phyloP scores from a whole-genome alignment of 2,329 filamentous ascomycete genomes.

The Colletotrichum coccodes region DNA sequence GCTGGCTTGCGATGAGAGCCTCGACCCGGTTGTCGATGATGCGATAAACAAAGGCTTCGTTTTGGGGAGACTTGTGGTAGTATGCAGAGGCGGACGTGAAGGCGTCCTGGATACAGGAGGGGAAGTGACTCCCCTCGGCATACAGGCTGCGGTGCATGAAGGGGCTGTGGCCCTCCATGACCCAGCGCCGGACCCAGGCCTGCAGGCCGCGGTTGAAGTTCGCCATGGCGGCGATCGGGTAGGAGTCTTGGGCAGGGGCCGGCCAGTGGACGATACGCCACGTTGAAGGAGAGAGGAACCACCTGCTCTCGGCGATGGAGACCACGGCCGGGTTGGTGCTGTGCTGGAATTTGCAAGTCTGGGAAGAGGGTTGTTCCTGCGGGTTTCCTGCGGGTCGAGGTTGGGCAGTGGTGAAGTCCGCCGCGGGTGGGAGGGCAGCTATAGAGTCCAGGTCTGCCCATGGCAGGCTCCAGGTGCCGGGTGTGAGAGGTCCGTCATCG shows the following conservation, averaged over 20 bases:
- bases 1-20: slow-evolving; percentile 28
- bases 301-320: slow-evolving; percentile 1
- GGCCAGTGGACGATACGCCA: slow-evolving; percentile 34
- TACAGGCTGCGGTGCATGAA: slow-evolving; percentile 41
- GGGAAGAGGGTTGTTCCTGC: not conserved
- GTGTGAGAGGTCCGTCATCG: not conserved
- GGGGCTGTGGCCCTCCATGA: slow-evolving; percentile 36
- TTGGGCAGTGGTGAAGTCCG: not conserved
- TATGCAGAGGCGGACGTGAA: slow-evolving; percentile 37
- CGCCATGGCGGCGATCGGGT: slow-evolving; percentile 34
- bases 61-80: slow-evolving; percentile 35
- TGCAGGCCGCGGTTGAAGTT: slow-evolving; percentile 37
- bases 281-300: slow-evolving; percentile 34
- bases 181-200: slow-evolving; percentile 39
- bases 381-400: not conserved
- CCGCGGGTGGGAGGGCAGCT: not conserved
- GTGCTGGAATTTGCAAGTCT: not conserved
- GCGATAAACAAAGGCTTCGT: slow-evolving; percentile 35
- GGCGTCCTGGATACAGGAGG: slow-evolving; percentile 38
- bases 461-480: not conserved
- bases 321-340: not conserved
- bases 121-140: slow-evolving; percentile 31
- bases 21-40: slow-evolving; percentile 37
- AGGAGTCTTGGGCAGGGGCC: slow-evolving; percentile 3
- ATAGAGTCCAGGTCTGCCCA: not conserved